These are phyloP conservation scores for Singerocomus rubriflavus DNA, from an alignment of 1,284 basidiomycete species.

Conservation along the genomic window DNA sequence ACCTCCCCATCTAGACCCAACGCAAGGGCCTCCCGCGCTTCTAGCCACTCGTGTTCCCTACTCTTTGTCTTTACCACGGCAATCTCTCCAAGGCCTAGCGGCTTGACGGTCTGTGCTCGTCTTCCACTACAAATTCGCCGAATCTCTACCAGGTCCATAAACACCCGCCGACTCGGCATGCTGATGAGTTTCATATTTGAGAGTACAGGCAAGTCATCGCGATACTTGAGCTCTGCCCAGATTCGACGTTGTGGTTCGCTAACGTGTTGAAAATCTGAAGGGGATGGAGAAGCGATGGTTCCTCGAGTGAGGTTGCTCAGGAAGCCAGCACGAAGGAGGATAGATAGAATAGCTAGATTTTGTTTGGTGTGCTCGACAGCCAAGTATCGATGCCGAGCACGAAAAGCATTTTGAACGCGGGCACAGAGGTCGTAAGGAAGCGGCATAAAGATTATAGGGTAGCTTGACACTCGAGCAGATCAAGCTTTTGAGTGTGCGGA, in stretches of 20 bases:
- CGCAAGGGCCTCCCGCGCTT: slow-evolving; percentile 56
- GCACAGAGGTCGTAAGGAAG: slow-evolving; percentile 82
- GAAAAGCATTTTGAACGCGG: slow-evolving; percentile 84
- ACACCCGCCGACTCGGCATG: slow-evolving; percentile 47
- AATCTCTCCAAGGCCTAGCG: slow-evolving; percentile 82
- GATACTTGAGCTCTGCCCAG: slow-evolving; percentile 90
- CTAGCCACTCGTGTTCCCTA: slow-evolving; percentile 64
- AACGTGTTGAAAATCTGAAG: slow-evolving; percentile 54
- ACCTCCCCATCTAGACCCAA: slow-evolving; percentile 68
- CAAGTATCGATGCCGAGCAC: slow-evolving; percentile 72
- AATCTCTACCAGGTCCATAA: slow-evolving; percentile 72
- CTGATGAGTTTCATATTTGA: slow-evolving; percentile 39
- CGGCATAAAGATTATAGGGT: slow-evolving; percentile 41
- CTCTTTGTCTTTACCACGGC: slow-evolving; percentile 73
- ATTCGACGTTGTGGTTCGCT: slow-evolving; percentile 66
- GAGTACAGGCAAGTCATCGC: slow-evolving; percentile 81
- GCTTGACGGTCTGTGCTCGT: slow-evolving; percentile 67
- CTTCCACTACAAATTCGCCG: slow-evolving; percentile 70
- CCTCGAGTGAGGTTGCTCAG: slow-evolving; percentile 79
- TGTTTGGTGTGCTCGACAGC: slow-evolving; percentile 77
- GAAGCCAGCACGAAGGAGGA: slow-evolving; percentile 86
- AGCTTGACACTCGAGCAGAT: background rate
- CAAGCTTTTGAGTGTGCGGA: no score
- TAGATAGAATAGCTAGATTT: slow-evolving; percentile 79
- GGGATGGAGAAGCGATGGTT: slow-evolving; percentile 63